Evolutionary conservation across 176 grass and related monocot genomes (phyloP).

Genomic region (Oryza australiensis): DNA sequence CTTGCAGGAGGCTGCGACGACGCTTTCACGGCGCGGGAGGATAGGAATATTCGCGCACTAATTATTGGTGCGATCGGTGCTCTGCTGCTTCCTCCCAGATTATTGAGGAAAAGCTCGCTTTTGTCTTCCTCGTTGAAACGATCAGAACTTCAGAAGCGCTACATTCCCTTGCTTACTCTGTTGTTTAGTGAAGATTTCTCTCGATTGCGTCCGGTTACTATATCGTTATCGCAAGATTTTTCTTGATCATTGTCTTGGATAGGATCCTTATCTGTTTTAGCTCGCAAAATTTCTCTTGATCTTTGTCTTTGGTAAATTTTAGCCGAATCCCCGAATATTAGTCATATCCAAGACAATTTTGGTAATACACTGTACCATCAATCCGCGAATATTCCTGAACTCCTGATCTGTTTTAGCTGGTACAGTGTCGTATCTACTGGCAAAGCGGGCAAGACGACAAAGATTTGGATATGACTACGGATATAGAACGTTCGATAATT

Average conservation of each 20-base stretch:
- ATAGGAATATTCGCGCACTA: neutral
- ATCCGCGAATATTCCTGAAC: too few relatives aligned
- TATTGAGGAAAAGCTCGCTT: slow-evolving; percentile 6
- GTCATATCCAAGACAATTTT: too few relatives aligned
- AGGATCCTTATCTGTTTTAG: too few relatives aligned
- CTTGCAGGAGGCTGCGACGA: neutral
- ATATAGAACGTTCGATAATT: too few relatives aligned
- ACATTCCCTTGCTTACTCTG: neutral
- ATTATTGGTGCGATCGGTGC: neutral
- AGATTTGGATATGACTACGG: too few relatives aligned
- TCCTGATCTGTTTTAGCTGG: neutral
- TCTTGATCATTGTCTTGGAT: neutral
- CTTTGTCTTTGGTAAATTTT: too few relatives aligned
- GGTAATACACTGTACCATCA: too few relatives aligned
- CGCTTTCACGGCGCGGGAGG: neutral
- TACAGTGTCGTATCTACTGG: neutral
- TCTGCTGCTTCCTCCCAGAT: neutral
- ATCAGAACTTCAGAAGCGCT: neutral
- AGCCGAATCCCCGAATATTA: too few relatives aligned
- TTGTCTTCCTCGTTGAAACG: slow-evolving; percentile 22
- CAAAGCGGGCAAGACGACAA: neutral
- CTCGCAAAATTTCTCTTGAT: too few relatives aligned
- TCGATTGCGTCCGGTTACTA: neutral
- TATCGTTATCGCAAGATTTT: neutral
- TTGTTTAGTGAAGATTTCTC: neutral